Evolutionary conservation across 2,329 filamentous ascomycete genomes (phyloP).

Genomic region (Monilinia fructicola): DNA sequence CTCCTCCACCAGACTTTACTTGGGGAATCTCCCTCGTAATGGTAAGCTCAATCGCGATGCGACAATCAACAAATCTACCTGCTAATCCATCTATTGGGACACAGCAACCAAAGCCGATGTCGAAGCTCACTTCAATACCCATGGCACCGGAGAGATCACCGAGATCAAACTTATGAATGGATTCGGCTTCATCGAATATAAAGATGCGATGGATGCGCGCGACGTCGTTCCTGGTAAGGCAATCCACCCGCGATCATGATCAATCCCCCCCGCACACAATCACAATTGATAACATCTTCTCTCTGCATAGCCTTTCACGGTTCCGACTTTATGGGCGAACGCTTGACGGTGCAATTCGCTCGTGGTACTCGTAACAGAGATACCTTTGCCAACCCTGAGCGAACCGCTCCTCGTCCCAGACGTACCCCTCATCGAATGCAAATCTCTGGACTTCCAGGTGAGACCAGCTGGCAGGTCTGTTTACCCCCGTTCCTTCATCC

Average conservation of each 20-base stretch:
- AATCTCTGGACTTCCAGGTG: constrained; percentile 91
- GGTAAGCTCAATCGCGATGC: constrained; percentile 58
- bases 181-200: constrained; percentile 99
- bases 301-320: constrained; percentile 65
- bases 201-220: constrained; percentile 95
- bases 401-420: constrained; percentile 75
- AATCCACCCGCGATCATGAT: constrained; percentile 24
- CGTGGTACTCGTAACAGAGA: constrained; percentile 76
- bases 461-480: constrained; percentile 99
- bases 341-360: constrained; percentile 96
- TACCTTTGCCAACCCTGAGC: constrained; percentile 60
- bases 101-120: constrained; percentile 95
- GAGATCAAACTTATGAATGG: constrained; percentile 99
- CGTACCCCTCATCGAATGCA: constrained; percentile 96
- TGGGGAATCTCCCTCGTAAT: constrained; percentile 95
- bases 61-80: background rate
- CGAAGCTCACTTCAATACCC: constrained; percentile 90
- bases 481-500: constrained; percentile 59
- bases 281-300: constrained; percentile 25
- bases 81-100: background rate
- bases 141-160: constrained; percentile 95
- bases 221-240: constrained; percentile 93
- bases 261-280: constrained; percentile 24
- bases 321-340: constrained; percentile 96
- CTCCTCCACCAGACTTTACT: constrained; percentile 90